Conservation (phyloP, 1,284 basidiomycete species). For the Stereum hirsutum region DNA sequence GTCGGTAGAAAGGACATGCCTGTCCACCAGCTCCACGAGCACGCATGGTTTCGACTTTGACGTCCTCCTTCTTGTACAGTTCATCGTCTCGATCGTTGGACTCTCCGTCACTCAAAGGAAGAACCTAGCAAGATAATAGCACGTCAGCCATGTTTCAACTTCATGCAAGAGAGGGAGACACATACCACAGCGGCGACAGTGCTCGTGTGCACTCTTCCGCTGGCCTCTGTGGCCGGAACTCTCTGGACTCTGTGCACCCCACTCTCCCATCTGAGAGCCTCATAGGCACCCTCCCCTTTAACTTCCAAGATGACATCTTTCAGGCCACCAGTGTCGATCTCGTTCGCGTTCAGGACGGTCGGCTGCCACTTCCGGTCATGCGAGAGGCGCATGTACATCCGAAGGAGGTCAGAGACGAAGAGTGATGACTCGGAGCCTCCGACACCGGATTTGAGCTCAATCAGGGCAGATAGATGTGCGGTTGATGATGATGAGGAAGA, state of each 20-base stretch:
- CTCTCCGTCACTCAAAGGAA: slow-evolving; percentile 65
- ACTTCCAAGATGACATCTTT: slow-evolving; percentile 84
- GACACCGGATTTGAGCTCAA: slow-evolving; percentile 91
- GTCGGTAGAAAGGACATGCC: slow-evolving; percentile 28
- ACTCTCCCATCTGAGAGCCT: slow-evolving; percentile 80
- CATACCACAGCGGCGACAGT: slow-evolving; percentile 83
- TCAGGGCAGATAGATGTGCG: slow-evolving; percentile 60
- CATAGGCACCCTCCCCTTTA: slow-evolving; percentile 73
- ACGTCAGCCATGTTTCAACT: too few relatives aligned
- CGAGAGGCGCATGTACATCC: slow-evolving; percentile 80
- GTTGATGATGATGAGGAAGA: slow-evolving; percentile 62
- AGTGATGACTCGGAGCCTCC: slow-evolving; percentile 87
- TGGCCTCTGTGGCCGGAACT: slow-evolving; percentile 84
- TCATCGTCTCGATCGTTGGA: slow-evolving; percentile 34
- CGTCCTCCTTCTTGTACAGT: slow-evolving; percentile 77
- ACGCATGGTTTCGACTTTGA: slow-evolving; percentile 91
- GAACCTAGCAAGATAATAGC: slow-evolving; percentile 64
- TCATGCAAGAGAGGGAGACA: slow-evolving; percentile 9
- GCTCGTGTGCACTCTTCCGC: slow-evolving; percentile 87
- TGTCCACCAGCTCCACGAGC: slow-evolving; percentile 95
- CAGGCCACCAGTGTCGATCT: slow-evolving; percentile 54
- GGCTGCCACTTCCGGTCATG: slow-evolving; percentile 42
- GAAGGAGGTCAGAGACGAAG: slow-evolving; percentile 72
- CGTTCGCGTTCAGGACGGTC: slow-evolving; percentile 43
- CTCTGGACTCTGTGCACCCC: slow-evolving; percentile 96